Evolutionary conservation across 345 rosid genomes (phyloP), one percentile per base, ranked within the genome.

Genomic region (Firmiana major): DNA sequence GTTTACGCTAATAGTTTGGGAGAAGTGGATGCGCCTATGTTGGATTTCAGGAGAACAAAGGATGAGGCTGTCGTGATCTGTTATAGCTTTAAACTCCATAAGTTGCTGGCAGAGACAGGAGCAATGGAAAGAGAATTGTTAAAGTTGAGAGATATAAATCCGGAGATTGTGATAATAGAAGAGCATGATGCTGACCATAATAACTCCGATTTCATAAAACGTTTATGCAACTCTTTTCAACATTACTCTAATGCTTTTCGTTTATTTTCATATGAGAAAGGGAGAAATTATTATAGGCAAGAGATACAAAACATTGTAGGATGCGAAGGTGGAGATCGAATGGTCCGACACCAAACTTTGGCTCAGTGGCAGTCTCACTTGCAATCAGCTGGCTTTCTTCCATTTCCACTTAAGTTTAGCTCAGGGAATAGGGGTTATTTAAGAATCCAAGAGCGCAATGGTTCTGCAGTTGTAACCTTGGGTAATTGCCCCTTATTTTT

Each of bases 211-310:
- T 62, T 62, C 40, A 28, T 62, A 7, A 6, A 1, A 12, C 65
- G 65, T 0, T 31, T 63, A 21, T 1, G 16, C 0, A 0, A 15
- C 0, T 63, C 43, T 15, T 63, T 15, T 7, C 42, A 31, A 15
- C 16, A 15, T 63, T 63, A 15, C 21, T 57, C 10, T 1, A 0
- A 0, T 9, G 13, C 1, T 57, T 7, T n/a, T 0, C 1, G 22
- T n/a, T 7, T 2, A 5, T 0, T 0, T 4, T 0, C 0, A 13
- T 0, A 1, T 1, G 0, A 13, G 1, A 12, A 49, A 19, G 0
- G 0, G 11, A 2, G 21, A 0, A 8, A 55, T 8, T 8, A 7
- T 11, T 10, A 1, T 1, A 63, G 21, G 43, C 21, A 0, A 31
- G 1, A 5, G 1, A 63, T 63, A 31, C 1, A 6, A 0, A 63